A percentile compares a stretch with the other conserved stretches of the same genome.
Evolutionary conservation across 1,139 yeast genomes (phyloP).

Genomic region (Kodamaea ohmeri): DNA sequence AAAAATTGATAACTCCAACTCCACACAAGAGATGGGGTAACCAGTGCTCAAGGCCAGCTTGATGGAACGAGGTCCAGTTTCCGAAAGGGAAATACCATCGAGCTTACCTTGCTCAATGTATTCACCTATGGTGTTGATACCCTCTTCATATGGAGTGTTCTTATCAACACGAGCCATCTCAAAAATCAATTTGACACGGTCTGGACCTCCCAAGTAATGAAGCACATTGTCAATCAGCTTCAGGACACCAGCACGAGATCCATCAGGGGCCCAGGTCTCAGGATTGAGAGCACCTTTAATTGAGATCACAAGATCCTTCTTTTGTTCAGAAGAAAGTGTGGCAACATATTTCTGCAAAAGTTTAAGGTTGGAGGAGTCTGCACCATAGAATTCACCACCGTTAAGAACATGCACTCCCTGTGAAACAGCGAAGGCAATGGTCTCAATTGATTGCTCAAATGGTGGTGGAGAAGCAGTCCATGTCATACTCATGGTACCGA

Average conservation of each 20-base stretch:
- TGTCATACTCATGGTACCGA: conserved; percentile 65
- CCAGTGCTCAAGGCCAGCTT: conserved; percentile 47
- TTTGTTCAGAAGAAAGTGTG: conserved; percentile 49
- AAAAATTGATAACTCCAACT: conserved; percentile 71
- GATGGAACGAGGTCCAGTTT: conserved; percentile 61
- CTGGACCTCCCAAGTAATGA: conserved; percentile 28
- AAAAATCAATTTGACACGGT: conserved; percentile 47
- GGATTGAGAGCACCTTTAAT: conserved; percentile 62
- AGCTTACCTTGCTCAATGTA: conserved; percentile 54
- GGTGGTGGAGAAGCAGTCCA: conserved; percentile 47
- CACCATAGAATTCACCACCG: conserved; percentile 78
- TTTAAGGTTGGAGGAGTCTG: conserved; percentile 44
- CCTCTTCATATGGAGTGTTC: conserved; percentile 45
- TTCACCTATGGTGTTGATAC: conserved; percentile 49
- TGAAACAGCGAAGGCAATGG: conserved; percentile 30
- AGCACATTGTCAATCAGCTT: conserved; percentile 51
- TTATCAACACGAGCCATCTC: conserved; percentile 69
- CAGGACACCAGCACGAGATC: conserved; percentile 45
- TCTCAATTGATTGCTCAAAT: conserved; percentile 44
- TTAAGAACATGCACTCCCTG: conserved; percentile 60
- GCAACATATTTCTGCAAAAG: conserved; percentile 56
- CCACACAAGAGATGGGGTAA: conserved; percentile 62
- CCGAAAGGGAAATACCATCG: conserved; percentile 69
- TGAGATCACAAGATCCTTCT: conserved; percentile 49
- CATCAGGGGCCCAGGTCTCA: conserved; percentile 41